Evolutionary conservation across 495 filamentous ascomycete genomes (phyloP), one percentile per base, ranked within the genome.

Genomic region (Penicillium nucicola): DNA sequence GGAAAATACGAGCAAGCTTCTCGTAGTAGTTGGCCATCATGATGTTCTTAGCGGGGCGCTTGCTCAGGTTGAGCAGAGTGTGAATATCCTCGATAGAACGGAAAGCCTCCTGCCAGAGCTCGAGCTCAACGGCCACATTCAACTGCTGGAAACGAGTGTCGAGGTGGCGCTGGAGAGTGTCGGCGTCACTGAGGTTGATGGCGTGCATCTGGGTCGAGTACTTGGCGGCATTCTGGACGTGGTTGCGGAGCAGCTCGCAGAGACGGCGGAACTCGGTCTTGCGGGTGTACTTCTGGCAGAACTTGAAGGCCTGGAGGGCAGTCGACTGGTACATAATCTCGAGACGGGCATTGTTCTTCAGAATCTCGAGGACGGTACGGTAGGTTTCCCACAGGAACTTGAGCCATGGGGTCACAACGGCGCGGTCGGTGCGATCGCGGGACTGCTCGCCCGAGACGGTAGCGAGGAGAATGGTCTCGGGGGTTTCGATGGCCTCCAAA

Each of bases 21-120:
- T 98, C 95, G 74, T 97, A 98, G 83, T 98, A 98, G 75, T 97
- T 98, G 69, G 95, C 93, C 93, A 98, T 98, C 92, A 97, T 97
- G 56, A 96, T 80, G 69, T 97, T 96, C 85, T 97, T 97, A n/a
- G 93, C 87, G 33, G 91, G 92, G 42, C 92, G 88, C 82, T 98
- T 98, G 89, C 93, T 97, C 52, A 97, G 82, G 79, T 85, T 97
- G 55, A 98, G 82, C 50, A 98, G 84, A n/a, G 90, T 96, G 73
- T 98, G 93, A 59, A 97, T 98, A 71, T 98, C 93, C 71, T 98
- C 93, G 44, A 98, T 90, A 64, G 91, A 96, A 61, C 92, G 86
- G 84, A 98, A 98, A 53, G 93, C 93, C 76, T 98, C 93, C 72
- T 98, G 93, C 95, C 93, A 98, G 37, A 98, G 77, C 74, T 98